Evolutionary conservation across 345 rosid species (phyloP), one percentile per base, ranked within the genome.

Genomic region (Nephelium lappaceum): DNA sequence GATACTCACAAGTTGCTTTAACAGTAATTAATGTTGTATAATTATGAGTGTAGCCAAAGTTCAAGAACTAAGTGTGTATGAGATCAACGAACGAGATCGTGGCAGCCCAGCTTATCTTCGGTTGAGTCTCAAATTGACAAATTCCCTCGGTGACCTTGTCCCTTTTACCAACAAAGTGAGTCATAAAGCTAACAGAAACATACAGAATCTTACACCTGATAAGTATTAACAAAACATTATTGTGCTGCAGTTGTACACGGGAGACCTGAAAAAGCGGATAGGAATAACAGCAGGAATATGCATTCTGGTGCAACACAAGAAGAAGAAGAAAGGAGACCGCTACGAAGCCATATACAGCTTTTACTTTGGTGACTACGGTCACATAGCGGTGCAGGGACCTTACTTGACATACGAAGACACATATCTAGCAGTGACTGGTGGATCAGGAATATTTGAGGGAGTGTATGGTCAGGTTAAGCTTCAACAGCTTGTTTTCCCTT

Each of bases 281-380:
- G 89, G 92, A 68, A 82, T 89, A 76, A 89, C 88, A 3, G 84
- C 89, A 14, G 92, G 90, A 12, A 14, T 86, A 61, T 86, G 89
- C 79, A 45, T 87, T 25, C 65, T 87, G 66, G 82, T 89, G 85
- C 82, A 86, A 73, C 60, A 86, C 72, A 72, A 78, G 39, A 78
- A 87, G 12, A 85, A 83, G 23, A 83, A 77, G 75, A 86, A 83
- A 47, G 89, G 89, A 0, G 89, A 87, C 81, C 80, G 90, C 16
- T 87, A 81, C 67, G 90, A 89, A 79, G 92, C 90, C 18, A 84
- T 71, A 2, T 87, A 76, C 82, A 89, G 90, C 87, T 86, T 89
- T 66, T 86, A 86, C 83, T 87, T 87, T 27, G 92, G 92, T 11
- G 92, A 87, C 45, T 82, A 86, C 69, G 92, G 92, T 55, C 90